Conservation (phyloP, 2,329 filamentous ascomycete genomes). For the Trichoderma lentiforme region DNA sequence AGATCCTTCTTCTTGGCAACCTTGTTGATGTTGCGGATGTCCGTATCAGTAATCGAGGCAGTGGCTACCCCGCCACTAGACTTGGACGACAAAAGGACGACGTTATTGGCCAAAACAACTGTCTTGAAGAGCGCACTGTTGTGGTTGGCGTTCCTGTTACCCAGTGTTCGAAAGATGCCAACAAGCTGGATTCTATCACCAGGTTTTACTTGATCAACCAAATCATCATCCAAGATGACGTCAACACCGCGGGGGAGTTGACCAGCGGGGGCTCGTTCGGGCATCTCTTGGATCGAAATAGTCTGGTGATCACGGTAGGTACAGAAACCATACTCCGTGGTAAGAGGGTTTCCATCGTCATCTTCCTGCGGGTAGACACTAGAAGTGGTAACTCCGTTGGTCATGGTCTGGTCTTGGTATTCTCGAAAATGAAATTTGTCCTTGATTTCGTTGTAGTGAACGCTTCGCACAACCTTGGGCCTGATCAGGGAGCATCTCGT, state of each 20-base stretch:
- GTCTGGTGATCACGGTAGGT: slow-evolving; percentile 96
- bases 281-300: slow-evolving; percentile 99
- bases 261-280: slow-evolving; percentile 89
- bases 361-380: slow-evolving; percentile 95
- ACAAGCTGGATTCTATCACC: slow-evolving; percentile 95
- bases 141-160: slow-evolving; percentile 87
- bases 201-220: slow-evolving; percentile 92
- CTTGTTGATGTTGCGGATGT: slow-evolving; percentile 98
- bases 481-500: slow-evolving; percentile 93
- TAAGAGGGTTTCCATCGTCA: slow-evolving; percentile 84
- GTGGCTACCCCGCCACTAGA: slow-evolving; percentile 91
- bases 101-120: slow-evolving; percentile 87
- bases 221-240: slow-evolving; percentile 92
- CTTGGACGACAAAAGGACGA: slow-evolving; percentile 92
- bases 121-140: slow-evolving; percentile 95
- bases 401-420: slow-evolving; percentile 97
- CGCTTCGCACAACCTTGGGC: slow-evolving; percentile 96
- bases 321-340: slow-evolving; percentile 94
- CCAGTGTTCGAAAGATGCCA: slow-evolving; percentile 91
- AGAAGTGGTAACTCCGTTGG: slow-evolving; percentile 79
- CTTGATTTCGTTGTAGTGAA: slow-evolving; percentile 89
- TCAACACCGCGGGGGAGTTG: slow-evolving; percentile 94
- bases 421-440: slow-evolving; percentile 84
- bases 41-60: slow-evolving; percentile 88
- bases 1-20: slow-evolving; percentile 91